phyloP scores from a whole-genome alignment of 2,329 filamentous ascomycete genomes.

The Fusarium anguioides region DNA sequence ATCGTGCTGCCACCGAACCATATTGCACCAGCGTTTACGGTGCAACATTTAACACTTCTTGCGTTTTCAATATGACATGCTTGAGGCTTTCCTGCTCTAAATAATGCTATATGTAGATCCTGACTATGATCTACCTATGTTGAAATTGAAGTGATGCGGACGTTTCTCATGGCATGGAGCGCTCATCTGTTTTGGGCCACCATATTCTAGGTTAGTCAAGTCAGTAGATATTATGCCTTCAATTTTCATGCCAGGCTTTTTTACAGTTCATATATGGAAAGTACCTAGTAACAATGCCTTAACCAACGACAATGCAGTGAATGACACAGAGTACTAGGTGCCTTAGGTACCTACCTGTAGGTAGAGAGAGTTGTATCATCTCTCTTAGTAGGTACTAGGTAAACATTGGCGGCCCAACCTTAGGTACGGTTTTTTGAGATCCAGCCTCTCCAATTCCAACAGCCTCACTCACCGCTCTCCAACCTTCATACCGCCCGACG shows the following conservation, averaged over 20 bases:
- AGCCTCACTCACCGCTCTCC: constrained; percentile 27
- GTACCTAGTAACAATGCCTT: neutral
- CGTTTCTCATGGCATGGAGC: neutral
- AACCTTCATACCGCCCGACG: neutral
- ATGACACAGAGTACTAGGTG: too few species aligned
- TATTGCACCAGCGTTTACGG: neutral
- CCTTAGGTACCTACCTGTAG: too few species aligned
- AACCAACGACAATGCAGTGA: neutral
- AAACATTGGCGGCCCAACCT: neutral
- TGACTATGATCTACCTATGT: neutral
- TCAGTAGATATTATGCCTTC: too few species aligned
- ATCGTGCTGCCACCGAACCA: neutral
- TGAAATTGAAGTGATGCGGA: neutral
- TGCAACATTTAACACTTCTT: neutral
- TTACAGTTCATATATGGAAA: neutral
- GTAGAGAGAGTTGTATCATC: too few species aligned
- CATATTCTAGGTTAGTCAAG: too few species aligned
- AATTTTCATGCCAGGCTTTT: neutral
- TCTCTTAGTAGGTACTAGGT: neutral
- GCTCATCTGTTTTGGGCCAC: too few species aligned
- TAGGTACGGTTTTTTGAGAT: constrained; percentile 6
- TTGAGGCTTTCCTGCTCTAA: neutral
- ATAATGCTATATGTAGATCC: neutral
- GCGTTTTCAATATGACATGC: neutral
- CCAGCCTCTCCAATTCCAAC: constrained; percentile 23